Evolutionary conservation across 1,139 yeast species (phyloP).

Genomic region (Taphrina confusa): DNA sequence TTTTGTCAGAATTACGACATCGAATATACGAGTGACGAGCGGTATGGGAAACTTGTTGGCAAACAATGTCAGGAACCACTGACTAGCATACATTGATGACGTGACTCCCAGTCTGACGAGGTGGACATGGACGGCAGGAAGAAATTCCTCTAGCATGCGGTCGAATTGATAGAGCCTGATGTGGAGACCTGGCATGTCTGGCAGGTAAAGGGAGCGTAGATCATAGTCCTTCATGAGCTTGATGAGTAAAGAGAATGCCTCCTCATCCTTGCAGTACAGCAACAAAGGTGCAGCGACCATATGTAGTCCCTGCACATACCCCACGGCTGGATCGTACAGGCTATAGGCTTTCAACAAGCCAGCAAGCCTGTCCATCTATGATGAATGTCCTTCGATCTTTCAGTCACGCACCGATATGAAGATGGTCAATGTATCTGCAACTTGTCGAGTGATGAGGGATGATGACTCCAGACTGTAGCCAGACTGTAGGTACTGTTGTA

Average conservation of each 20-base stretch:
- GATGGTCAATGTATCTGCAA: too few species aligned
- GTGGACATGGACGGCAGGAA: slow-evolving; percentile 73
- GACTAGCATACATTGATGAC: slow-evolving; percentile 92
- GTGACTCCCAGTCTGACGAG: slow-evolving; percentile 79
- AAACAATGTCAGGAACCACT: slow-evolving; percentile 92
- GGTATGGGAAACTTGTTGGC: slow-evolving; percentile 89
- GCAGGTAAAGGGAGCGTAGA: slow-evolving; percentile 71
- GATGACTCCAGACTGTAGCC: too few species aligned
- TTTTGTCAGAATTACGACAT: slow-evolving; percentile 65
- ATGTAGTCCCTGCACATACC: slow-evolving; percentile 97
- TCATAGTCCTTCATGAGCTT: slow-evolving; percentile 82
- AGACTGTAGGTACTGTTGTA: too few species aligned
- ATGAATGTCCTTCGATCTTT: too few species aligned
- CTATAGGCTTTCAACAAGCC: slow-evolving; percentile 77
- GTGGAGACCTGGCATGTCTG: slow-evolving; percentile 93
- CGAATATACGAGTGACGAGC: slow-evolving; percentile 78
- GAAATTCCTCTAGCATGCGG: slow-evolving; percentile 66
- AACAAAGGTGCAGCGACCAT: slow-evolving; percentile 82
- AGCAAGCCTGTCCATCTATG: slow-evolving; percentile 27
- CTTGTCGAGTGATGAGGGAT: too few species aligned
- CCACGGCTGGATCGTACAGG: slow-evolving; percentile 85
- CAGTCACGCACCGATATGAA: too few species aligned
- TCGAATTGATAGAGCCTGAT: slow-evolving; percentile 84
- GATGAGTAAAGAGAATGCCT: slow-evolving; percentile 78
- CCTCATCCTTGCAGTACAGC: slow-evolving; percentile 68